phyloP scores from a whole-genome alignment of 164 flowering plant genomes.

The Vitis rupestris region DNA sequence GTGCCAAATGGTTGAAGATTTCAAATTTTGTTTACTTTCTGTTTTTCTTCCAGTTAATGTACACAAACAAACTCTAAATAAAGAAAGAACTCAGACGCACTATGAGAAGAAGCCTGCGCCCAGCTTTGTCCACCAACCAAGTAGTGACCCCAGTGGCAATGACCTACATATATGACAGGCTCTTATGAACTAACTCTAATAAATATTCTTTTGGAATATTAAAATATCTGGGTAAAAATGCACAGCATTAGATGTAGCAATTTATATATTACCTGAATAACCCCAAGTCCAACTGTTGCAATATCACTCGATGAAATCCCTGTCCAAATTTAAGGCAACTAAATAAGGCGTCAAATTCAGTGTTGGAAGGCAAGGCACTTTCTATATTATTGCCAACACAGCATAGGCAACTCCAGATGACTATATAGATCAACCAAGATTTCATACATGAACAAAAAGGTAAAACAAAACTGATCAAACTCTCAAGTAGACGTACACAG shows the following conservation, averaged over 20 bases:
- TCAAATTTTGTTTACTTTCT: background rate
- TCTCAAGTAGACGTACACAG: no score
- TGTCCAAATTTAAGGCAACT: constrained; percentile 9
- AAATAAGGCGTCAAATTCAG: background rate
- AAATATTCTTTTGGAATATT: background rate
- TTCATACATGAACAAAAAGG: no score
- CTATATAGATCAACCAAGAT: no score
- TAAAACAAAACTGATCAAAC: no score
- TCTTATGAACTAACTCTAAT: background rate
- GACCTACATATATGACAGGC: constrained; percentile 20
- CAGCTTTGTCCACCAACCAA: constrained; percentile 48
- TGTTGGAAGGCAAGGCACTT: background rate
- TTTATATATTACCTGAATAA: constrained; percentile 30
- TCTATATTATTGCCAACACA: background rate
- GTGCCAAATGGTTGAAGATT: constrained; percentile 1
- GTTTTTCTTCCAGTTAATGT: background rate
- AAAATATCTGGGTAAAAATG: background rate
- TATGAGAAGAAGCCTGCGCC: constrained; percentile 46
- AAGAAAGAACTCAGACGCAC: constrained; percentile 21
- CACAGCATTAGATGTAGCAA: background rate
- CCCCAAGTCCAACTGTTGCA: constrained; percentile 43
- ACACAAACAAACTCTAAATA: background rate
- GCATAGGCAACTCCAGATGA: background rate
- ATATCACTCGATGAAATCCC: constrained; percentile 37
- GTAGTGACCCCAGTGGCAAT: constrained; percentile 36